Base-by-base conservation (phyloP, 768 basidiomycete genomes). In the Scleroderma citrinum region DNA sequence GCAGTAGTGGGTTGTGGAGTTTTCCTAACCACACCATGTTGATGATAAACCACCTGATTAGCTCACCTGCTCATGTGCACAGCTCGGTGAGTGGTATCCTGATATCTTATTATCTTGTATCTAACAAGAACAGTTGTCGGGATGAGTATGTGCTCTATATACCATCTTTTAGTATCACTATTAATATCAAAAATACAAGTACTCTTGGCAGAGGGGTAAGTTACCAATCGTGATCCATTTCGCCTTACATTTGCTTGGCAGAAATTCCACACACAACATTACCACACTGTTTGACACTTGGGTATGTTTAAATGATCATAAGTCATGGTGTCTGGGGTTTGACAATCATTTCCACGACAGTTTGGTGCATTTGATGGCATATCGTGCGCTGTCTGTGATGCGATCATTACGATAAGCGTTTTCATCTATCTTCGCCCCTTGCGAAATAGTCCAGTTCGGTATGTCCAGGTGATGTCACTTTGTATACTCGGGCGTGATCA, bases 1-100 rank as follows among this genome's bases (percentile, higher is more conserved):
- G 20, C 24, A 12, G 59, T 58, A 48, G 60, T 62, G 51, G 7
- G 59, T 58, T 50, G 60, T 62, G 49, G 44, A 56, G 4, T 30
- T 6, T n/a, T 3, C 38, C 19, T 42, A 10, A n/a, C 23, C n/a
- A 7, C n/a, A 26, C 13, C 13, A n/a, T 32, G 5, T 26, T 26
- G 16, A 2, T 21, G 29, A 7, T 32, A 10, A 4, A 21, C 12
- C 5, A 43, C 26, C 16, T 13, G 7, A 12, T 26, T 21, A 56
- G 57, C 1, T 55, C 19, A 13, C 59, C 11, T 24, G 11, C 3
- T 26, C 57, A 13, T 2, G 44, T 12, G 36, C 46, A 45, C 60
- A 59, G 30, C 17, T 59, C 10, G 26, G 55, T 59, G 41, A 48
- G 55, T 20, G 12, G 20, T 42, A 14, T 42, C 10, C 5, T 29